phyloP scores from a whole-genome alignment of 2,329 filamentous ascomycete genomes.

The Paecilomyces sp. region DNA sequence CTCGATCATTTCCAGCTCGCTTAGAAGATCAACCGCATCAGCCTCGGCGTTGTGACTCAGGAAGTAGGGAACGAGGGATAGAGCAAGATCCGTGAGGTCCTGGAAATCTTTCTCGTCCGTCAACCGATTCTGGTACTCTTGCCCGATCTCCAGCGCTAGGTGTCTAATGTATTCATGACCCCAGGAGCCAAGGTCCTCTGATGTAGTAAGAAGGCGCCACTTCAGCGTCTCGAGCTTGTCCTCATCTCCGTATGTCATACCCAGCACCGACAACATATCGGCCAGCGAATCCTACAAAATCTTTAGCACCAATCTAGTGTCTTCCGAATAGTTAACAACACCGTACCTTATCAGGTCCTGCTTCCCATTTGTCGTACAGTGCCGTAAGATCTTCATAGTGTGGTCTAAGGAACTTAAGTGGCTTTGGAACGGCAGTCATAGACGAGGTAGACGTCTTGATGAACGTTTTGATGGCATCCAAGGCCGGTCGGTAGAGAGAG shows the following conservation, averaged over 20 bases:
- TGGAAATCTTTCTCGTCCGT: conserved; percentile 75
- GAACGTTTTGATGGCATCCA: conserved; percentile 95
- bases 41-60: conserved; percentile 96
- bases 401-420: conserved; percentile 92
- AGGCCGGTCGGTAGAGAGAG: conserved; percentile 80
- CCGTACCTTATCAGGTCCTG: conserved; percentile 72
- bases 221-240: conserved; percentile 93
- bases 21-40: conserved; percentile 93
- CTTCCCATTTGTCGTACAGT: conserved; percentile 83
- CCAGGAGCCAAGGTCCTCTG: conserved; percentile 92
- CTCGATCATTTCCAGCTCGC: conserved; percentile 95
- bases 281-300: conserved; percentile 61
- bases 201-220: conserved; percentile 82
- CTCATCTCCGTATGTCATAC: conserved; percentile 98
- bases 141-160: conserved; percentile 88
- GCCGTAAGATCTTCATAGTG: conserved; percentile 88
- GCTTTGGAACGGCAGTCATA: conserved; percentile 98
- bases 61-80: conserved; percentile 86
- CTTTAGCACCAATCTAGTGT: conserved; percentile 8
- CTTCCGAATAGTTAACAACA: conserved; percentile 2
- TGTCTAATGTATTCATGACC: conserved; percentile 98
- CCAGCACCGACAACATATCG: conserved; percentile 92
- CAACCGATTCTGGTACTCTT: conserved; percentile 84
- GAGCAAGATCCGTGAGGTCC: conserved; percentile 77
- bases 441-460: conserved; percentile 99